phyloP scores from a whole-genome alignment of 2,329 filamentous ascomycete species.

The Aspergillus vadensis region DNA sequence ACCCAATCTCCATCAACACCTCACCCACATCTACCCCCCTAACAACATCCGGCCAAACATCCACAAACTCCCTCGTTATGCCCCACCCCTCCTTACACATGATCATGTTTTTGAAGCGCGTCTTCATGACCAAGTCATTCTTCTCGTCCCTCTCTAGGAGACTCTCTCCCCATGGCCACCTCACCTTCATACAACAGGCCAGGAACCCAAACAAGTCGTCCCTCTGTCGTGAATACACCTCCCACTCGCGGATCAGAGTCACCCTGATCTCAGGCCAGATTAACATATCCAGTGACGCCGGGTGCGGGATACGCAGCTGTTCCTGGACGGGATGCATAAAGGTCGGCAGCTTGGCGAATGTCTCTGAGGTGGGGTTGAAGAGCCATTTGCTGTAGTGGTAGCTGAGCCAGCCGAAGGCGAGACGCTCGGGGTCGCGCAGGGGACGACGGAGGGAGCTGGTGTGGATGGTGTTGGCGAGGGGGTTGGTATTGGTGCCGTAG shows the following conservation, averaged over 20 bases:
- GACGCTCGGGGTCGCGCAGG: conserved; percentile 28
- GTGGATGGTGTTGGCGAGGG: conserved; percentile 29
- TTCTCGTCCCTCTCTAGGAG: conserved; percentile 16
- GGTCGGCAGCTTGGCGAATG: conserved; percentile 20
- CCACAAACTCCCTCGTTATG: conserved; percentile 4
- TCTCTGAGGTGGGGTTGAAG: conserved; percentile 22
- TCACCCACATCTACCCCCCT: conserved; percentile 6
- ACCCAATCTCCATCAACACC: conserved; percentile 8
- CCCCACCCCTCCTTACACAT: conserved; percentile 10
- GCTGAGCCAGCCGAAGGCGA: conserved; percentile 24
- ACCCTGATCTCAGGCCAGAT: conserved; percentile 27
- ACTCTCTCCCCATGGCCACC: conserved; percentile 18
- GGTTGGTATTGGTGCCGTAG: conserved; percentile 30
- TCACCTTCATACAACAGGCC: conserved; percentile 14
- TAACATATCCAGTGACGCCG: conserved; percentile 23
- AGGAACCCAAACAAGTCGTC: conserved; percentile 13
- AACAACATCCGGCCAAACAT: conserved; percentile 4
- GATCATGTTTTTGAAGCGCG: conserved; percentile 16
- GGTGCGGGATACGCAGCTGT: conserved; percentile 25
- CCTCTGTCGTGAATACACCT: conserved; percentile 13
- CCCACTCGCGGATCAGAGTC: conserved; percentile 29
- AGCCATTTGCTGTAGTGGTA: conserved; percentile 30
- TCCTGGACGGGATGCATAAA: conserved; percentile 23
- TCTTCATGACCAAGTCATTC: conserved; percentile 11
- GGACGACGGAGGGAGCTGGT: conserved; percentile 21